phyloP scores from a whole-genome alignment of 1,284 basidiomycete genomes.

The Apiotrichum akiyoshidainum region DNA sequence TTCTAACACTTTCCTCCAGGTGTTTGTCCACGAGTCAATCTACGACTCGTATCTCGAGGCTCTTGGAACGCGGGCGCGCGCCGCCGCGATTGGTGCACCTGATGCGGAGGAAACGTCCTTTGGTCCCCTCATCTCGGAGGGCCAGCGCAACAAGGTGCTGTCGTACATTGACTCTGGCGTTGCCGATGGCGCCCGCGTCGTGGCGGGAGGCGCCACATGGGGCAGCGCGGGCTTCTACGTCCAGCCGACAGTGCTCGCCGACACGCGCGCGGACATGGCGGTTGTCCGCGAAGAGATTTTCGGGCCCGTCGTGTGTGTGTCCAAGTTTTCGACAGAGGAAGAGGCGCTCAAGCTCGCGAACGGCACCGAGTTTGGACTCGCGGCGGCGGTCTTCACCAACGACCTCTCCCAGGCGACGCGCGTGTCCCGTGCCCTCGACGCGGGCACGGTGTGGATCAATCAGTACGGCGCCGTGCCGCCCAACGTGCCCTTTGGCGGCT shows the following conservation, averaged over 20 bases:
- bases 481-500: slow-evolving; percentile 90
- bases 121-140: slow-evolving; percentile 78
- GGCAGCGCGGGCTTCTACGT: slow-evolving; percentile 46
- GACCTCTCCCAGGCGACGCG: slow-evolving; percentile 85
- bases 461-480: slow-evolving; percentile 76
- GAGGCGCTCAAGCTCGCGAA: slow-evolving; percentile 68
- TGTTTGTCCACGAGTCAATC: slow-evolving; percentile 76
- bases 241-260: slow-evolving; percentile 49
- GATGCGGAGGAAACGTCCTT: slow-evolving; percentile 69
- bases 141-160: slow-evolving; percentile 85
- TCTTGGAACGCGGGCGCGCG: slow-evolving; percentile 65
- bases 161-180: slow-evolving; percentile 84
- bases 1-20: neutral
- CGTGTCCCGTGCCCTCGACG: slow-evolving; percentile 73
- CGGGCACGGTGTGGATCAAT: slow-evolving; percentile 83
- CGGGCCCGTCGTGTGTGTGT: slow-evolving; percentile 52
- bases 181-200: slow-evolving; percentile 74
- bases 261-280: slow-evolving; percentile 37
- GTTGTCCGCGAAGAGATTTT: slow-evolving; percentile 52
- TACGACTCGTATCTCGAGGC: slow-evolving; percentile 73
- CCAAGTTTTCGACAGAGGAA: slow-evolving; percentile 49
- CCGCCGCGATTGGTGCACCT: slow-evolving; percentile 67
- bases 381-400: slow-evolving; percentile 80
- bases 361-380: slow-evolving; percentile 79
- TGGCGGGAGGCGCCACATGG: slow-evolving; percentile 67